Base-by-base conservation (phyloP, 345 rosid species). In the Salix suchowensis region DNA sequence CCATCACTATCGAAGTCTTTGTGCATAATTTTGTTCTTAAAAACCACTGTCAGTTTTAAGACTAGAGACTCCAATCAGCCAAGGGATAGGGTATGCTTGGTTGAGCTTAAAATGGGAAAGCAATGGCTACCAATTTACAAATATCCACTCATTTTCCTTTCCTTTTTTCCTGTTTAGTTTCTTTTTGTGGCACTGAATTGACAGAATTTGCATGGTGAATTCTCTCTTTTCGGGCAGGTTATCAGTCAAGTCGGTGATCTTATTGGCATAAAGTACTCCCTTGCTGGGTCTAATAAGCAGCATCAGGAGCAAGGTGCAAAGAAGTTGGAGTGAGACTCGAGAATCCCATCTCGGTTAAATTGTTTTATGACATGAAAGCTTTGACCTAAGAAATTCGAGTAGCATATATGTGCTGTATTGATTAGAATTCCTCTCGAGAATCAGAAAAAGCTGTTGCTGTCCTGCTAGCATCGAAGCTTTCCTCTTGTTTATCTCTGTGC, bases 221-320 rank as follows among this genome's bases (percentile, higher is more conserved):
- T 54, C 34, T 13, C 48, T 55, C 4, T 60, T 44, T 42, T 60
- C 32, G 76, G 72, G 65, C 88, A 93, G 98, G 94, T 90, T 50
- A 87, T 93, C 75, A 90, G 94, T 81, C 73, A 72, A 67, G 98
- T 88, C 54, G 97, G 97, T 70, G 98, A 93, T 50, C 82, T 90
- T 26, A 89, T 91, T 24, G 95, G 97, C 72, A 89, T 91, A 70
- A 93, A 93, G 81, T 93, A 91, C 86, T 91, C 91, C 82, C 98
- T 94, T 0, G 90, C 90, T 19, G 98, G 89, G 69, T 89, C 93
- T 44, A 65, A 82, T 18, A 91, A 91, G 86, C 90, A 79, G 74
- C 82, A 83, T 42, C 67, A 54, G 65, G 79, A 80, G 72, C 74
- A 65, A 39, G 62, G 23, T 7, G 26, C 46, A 24, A 40, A 75